A percentile compares a stretch with the other conserved stretches of the same genome.
These are phyloP conservation scores for Cyclotella atomus DNA, from an alignment of 108 stramenopile species.

Conservation along the genomic window DNA sequence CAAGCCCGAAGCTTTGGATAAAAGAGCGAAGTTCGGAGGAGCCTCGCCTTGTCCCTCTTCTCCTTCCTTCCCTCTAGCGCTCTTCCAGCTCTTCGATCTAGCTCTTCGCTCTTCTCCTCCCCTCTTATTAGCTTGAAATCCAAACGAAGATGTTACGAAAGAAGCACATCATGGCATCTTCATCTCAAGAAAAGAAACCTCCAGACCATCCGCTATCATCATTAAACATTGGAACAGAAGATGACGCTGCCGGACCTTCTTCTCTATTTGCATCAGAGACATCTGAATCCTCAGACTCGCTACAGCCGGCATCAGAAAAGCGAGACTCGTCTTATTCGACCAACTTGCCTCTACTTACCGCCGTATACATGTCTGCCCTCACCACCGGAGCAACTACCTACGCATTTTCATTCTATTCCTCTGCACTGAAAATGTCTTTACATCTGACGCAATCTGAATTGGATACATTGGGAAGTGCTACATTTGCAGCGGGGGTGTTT, in stretches of 20 bases:
- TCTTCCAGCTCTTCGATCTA: no score
- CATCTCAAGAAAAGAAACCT: slow-evolving; percentile 5
- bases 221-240: background rate
- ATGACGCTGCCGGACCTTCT: background rate
- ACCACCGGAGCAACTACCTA: slow-evolving; percentile 87
- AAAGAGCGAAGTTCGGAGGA: no score
- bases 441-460: slow-evolving; percentile 73
- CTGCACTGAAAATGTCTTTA: slow-evolving; percentile 69
- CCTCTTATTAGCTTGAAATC: no score
- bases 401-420: slow-evolving; percentile 85
- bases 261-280: background rate
- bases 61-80: no score
- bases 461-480: slow-evolving; percentile 74
- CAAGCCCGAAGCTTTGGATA: no score
- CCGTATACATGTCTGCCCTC: slow-evolving; percentile 67
- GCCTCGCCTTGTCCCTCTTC: no score
- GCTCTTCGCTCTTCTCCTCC: no score
- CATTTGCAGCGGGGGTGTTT: slow-evolving; percentile 77
- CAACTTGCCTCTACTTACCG: slow-evolving; percentile 69
- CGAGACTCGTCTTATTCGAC: background rate
- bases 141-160: slow-evolving; percentile 10
- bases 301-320: background rate
- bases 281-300: background rate
- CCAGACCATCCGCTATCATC: slow-evolving; percentile 6
- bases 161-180: background rate